Evolutionary conservation across 495 filamentous ascomycete species (phyloP), one percentile per base, ranked within the genome.

Genomic region (Penicilliopsis zonata): DNA sequence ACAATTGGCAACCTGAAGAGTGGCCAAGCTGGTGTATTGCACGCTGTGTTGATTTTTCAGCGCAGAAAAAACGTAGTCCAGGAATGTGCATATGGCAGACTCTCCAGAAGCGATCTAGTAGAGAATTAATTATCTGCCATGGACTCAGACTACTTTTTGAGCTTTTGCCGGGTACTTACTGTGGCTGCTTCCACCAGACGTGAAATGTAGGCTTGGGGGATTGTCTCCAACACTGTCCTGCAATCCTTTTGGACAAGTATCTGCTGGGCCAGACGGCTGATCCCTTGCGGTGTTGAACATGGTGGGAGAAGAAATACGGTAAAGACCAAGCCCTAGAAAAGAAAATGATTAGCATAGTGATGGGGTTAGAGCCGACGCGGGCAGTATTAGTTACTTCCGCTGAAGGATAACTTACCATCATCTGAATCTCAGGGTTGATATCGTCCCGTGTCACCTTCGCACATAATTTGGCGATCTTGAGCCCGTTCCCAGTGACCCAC

Each of bases 381-480:
- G n/a, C n/a, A n/a, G n/a, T 23, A 6, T 23, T 23, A 23, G 6
- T 6, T 23, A 23, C n/a, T 23, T 23, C 6, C n/a, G 6, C n/a
- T 23, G 6, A 27, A n/a, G 15, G n/a, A 4, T n/a, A 5, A 14
- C 46, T 31, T 52, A 67, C 69, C 57, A 59, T 51, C 12, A 65
- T 48, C 25, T 67, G 67, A 2, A 70, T 44, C 10, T 42, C 44
- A 2, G 35, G 30, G 26, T 65, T 34, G n/a, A 70, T 52, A 13
- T 48, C 53, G 8, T 47, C 32, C 15, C 47, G 49, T 1, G 57
- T 47, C 4, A 68, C 43, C 48, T 74, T 76, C 17, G 70, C 62
- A 13, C 60, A 53, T 12, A 77, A 37, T 35, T 75, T 79, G 4
- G 54, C 48, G 27, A 69, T 53, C 29, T 65, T 66, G 1, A 50